These are phyloP conservation scores for Maudiozyma pseudohumilis DNA, from an alignment of 805 yeast genomes.

Conservation along the genomic window DNA sequence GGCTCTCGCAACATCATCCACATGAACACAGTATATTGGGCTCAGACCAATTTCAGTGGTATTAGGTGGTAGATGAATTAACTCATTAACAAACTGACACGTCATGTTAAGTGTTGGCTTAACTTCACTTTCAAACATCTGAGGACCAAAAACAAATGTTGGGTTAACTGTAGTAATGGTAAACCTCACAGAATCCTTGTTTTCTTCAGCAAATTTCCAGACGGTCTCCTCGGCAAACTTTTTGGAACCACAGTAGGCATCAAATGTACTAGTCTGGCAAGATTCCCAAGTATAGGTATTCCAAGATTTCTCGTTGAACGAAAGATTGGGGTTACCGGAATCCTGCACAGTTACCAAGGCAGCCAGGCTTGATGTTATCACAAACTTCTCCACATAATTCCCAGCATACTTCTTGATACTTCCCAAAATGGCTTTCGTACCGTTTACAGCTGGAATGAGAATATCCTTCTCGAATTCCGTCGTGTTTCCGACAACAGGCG, in stretches of 20 bases:
- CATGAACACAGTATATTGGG: constrained; percentile 41
- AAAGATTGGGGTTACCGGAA: constrained; percentile 7
- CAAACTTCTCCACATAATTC: constrained; percentile 36
- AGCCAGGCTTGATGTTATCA: constrained; percentile 49
- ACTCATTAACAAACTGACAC: constrained; percentile 28
- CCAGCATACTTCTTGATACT: constrained; percentile 37
- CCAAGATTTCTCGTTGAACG: constrained; percentile 33
- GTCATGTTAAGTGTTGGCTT: constrained; percentile 29
- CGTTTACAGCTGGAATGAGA: constrained; percentile 48
- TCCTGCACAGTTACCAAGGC: constrained; percentile 31
- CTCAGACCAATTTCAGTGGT: constrained; percentile 29
- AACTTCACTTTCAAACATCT: constrained; percentile 28
- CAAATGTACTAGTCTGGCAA: constrained; percentile 6
- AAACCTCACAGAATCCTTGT: constrained; percentile 28
- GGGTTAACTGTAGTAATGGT: constrained; percentile 34
- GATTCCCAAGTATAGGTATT: constrained; percentile 24
- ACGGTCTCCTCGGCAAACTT: constrained; percentile 45
- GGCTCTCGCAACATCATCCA: constrained; percentile 47
- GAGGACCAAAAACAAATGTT: constrained; percentile 41
- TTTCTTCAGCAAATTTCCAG: constrained; percentile 37
- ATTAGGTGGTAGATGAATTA: constrained; percentile 27
- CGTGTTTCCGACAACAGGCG: constrained; percentile 34
- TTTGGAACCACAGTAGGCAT: constrained; percentile 38
- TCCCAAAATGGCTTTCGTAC: constrained; percentile 40
- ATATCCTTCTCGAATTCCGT: constrained; percentile 38